These are phyloP conservation scores for Phallus indusiatus DNA, from an alignment of 768 basidiomycete genomes.

Conservation along the genomic window DNA sequence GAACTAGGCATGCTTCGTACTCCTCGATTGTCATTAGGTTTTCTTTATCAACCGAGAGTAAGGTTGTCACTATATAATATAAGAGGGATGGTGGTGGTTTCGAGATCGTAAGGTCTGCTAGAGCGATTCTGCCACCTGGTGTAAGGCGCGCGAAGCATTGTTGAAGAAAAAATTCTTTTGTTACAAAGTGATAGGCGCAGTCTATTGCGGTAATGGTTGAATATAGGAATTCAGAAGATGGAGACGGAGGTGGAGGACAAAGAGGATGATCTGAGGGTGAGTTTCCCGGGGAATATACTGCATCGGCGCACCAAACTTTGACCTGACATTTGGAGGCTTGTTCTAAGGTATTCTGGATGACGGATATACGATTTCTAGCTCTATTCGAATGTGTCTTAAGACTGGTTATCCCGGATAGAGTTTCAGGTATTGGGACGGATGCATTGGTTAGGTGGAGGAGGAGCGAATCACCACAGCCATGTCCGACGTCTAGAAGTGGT, in stretches of 20 bases:
- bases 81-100: slow-evolving; percentile 7
- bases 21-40: slow-evolving; percentile 40
- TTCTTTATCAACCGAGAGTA: slow-evolving; percentile 26
- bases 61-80: slow-evolving; percentile 8
- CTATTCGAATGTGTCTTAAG: slow-evolving; percentile 39
- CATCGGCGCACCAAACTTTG: slow-evolving; percentile 39
- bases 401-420: slow-evolving; percentile 50
- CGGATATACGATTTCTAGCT: slow-evolving; percentile 31
- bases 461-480: slow-evolving; percentile 60
- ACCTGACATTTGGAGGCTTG: slow-evolving; percentile 20
- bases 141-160: slow-evolving; percentile 39
- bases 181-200: slow-evolving; percentile 60
- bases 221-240: slow-evolving; percentile 19
- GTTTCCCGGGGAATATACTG: slow-evolving; percentile 28
- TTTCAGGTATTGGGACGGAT: slow-evolving; percentile 35
- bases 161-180: slow-evolving; percentile 40
- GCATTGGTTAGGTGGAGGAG: slow-evolving; percentile 41
- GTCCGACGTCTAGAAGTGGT: slow-evolving; percentile 45
- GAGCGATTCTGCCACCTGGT: slow-evolving; percentile 43
- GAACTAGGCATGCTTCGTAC: slow-evolving; percentile 35
- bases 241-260: slow-evolving; percentile 25
- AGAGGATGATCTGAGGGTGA: slow-evolving; percentile 32
- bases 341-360: slow-evolving; percentile 10
- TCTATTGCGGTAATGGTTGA: slow-evolving; percentile 52
- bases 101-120: slow-evolving; percentile 54